Percentiles rank a stretch among this genome's conserved stretches.
Evolutionary conservation across 495 filamentous ascomycete genomes (phyloP).

Genomic region (Penicillium canescens): DNA sequence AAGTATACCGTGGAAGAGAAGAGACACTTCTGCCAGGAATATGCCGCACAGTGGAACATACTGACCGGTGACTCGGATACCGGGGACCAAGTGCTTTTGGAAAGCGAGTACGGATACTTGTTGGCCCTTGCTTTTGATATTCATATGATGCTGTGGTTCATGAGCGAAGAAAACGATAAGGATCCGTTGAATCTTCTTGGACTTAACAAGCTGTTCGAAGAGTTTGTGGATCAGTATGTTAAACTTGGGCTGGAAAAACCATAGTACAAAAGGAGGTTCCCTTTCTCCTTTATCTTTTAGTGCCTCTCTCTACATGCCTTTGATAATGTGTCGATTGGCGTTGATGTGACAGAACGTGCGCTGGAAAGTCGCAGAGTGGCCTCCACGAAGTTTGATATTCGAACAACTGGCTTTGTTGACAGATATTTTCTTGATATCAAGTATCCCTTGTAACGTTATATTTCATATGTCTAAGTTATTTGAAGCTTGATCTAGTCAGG

Average conservation of each 20-base stretch:
- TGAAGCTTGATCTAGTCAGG: no score
- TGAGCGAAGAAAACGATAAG: slow-evolving; percentile 22
- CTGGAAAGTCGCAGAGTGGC: no score
- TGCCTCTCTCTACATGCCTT: no score
- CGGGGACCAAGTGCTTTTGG: slow-evolving; percentile 26
- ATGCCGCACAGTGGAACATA: slow-evolving; percentile 27
- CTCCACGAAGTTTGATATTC: no score
- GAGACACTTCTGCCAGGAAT: slow-evolving; percentile 32
- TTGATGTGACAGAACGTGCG: no score
- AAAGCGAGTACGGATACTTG: slow-evolving; percentile 29
- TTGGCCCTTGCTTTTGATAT: slow-evolving; percentile 33
- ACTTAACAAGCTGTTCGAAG: slow-evolving; percentile 29
- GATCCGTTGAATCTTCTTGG: slow-evolving; percentile 27
- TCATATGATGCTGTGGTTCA: slow-evolving; percentile 36
- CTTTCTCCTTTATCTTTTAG: no score
- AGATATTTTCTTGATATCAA: no score
- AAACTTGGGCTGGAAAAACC: slow-evolving; percentile 12
- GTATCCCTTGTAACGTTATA: no score
- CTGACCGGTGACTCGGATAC: slow-evolving; percentile 30
- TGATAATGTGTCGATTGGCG: no score
- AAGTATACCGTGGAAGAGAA: slow-evolving; percentile 32
- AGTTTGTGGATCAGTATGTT: slow-evolving; percentile 26
- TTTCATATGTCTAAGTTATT: no score
- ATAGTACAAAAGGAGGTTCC: no score
- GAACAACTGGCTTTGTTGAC: no score